phyloP scores from a whole-genome alignment of 148 eudicot genomes.

The Hydrangea macrophylla region DNA sequence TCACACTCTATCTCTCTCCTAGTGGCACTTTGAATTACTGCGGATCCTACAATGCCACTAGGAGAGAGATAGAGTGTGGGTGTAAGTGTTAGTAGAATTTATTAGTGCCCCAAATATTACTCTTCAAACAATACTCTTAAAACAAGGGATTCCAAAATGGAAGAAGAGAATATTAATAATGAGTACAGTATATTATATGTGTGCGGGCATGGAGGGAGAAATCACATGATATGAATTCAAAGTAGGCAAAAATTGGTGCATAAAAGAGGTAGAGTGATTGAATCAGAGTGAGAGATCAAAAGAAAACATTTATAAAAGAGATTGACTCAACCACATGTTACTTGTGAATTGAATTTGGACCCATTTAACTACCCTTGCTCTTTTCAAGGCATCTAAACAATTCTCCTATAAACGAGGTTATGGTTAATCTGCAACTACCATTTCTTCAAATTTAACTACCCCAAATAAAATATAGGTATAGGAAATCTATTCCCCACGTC shows the following conservation, averaged over 20 bases:
- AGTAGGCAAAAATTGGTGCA: not conserved
- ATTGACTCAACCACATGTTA: conserved; percentile 3
- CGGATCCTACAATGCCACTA: too few species aligned
- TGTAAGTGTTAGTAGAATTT: too few species aligned
- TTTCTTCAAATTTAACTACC: conserved; percentile 14
- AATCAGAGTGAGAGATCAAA: not conserved
- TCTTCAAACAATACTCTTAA: too few species aligned
- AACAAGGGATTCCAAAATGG: too few species aligned
- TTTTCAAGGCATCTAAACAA: conserved; percentile 4
- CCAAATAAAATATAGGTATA: not conserved
- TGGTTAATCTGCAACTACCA: conserved; percentile 17
- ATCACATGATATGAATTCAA: not conserved
- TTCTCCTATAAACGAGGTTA: not conserved
- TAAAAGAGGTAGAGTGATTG: not conserved
- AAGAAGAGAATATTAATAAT: too few species aligned
- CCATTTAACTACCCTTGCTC: not conserved
- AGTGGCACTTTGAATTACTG: too few species aligned
- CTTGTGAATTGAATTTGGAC: conserved; percentile 25
- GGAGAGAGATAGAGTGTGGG: too few species aligned
- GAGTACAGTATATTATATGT: not conserved
- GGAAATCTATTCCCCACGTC: not conserved
- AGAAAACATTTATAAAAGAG: not conserved
- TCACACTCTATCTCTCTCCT: too few species aligned
- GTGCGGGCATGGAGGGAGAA: not conserved
- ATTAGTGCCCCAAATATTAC: too few species aligned